Evolutionary conservation across 495 filamentous ascomycete species (phyloP), one percentile per base, ranked within the genome.

Genomic region (Lophiostoma macrostomum): DNA sequence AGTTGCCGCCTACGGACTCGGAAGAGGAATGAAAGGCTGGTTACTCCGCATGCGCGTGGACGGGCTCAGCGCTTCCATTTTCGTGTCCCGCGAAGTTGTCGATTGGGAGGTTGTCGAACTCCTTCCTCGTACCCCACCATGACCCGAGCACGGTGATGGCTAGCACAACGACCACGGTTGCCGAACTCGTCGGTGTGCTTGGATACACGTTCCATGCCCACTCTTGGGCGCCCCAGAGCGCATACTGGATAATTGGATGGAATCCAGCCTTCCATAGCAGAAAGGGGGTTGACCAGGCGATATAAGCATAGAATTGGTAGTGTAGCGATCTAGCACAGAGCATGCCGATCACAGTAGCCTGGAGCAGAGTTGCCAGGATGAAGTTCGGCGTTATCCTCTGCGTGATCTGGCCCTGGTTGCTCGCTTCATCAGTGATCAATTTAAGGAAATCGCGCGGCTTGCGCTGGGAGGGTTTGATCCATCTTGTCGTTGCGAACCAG

Each of bases 121-220:
- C 74, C 16, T 74, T 64, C 28, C 74, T 69, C 36, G 77, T 76
- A 10, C 85, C 85, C 65, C 71, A 73, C 82, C 82, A 87, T 5
- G 80, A 68, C 25, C 78, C 74, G 8, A 74, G 71, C 3, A 93
- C 84, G 43, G 83, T 84, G 12, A 80, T 51, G 23, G 76, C 80
- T 44, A 96, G 72, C 18, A 80, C 79, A 8, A 75, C 77, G 10
- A 96, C 87, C 25, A 95, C 91, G 16, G 83, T 76, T 51, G 72
- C 71, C 8, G 90, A 95, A 68, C 91, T 97, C 38, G 64, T 53
- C 44, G 83, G 71, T 22, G 90, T 95, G 67, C 90, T 95, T n/a
- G 93, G 93, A 69, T 84, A 98, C 1, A 89, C 81, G 64, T 96
- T 96, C 93, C 93, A 98, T 8, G 88, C 90, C 89, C 87, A 91